Evolutionary conservation across 2,329 filamentous ascomycete species (phyloP).

Genomic region (Cucurbitaria berberidis): DNA sequence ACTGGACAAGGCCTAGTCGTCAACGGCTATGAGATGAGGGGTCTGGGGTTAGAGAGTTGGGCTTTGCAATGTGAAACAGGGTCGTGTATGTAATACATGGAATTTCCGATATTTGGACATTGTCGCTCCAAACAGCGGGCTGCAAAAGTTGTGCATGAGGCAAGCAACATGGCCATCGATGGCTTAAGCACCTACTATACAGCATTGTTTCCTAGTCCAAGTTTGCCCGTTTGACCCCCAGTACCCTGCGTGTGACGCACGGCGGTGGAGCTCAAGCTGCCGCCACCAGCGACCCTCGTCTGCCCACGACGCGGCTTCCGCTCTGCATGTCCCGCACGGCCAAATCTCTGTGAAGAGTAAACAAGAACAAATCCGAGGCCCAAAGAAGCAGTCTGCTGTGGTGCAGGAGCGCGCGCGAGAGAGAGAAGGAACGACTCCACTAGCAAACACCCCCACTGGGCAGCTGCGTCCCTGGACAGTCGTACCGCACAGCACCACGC

Average conservation of each 20-base stretch:
- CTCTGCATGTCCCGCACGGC: constrained; percentile 4
- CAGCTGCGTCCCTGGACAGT: constrained; percentile 22
- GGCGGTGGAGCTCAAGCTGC: constrained; percentile 34
- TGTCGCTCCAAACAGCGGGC: not conserved
- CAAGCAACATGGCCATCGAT: not conserved
- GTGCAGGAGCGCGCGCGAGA: constrained; percentile 11
- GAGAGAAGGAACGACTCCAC: constrained; percentile 28
- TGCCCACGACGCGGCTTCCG: constrained; percentile 22
- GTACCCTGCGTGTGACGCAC: constrained; percentile 24
- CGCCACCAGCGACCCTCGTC: constrained; percentile 33
- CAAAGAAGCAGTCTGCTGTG: constrained; percentile 3
- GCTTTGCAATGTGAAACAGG: not conserved
- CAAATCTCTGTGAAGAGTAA: constrained; percentile 3
- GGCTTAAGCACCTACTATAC: constrained; percentile 10
- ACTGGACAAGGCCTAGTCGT: not conserved
- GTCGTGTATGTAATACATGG: not conserved
- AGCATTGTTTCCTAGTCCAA: constrained; percentile 11
- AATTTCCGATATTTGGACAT: not conserved
- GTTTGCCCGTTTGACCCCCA: constrained; percentile 3
- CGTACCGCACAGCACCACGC: constrained; percentile 16
- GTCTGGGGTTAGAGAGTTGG: not conserved
- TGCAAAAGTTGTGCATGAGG: not conserved
- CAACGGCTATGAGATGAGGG: not conserved
- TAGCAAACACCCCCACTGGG: constrained; percentile 24
- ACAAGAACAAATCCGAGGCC: not conserved